Percentiles rank a stretch among this genome's conserved stretches.
These are phyloP conservation scores for Cadophora gregata DNA, from an alignment of 2,329 filamentous ascomycete genomes.

Conservation along the genomic window DNA sequence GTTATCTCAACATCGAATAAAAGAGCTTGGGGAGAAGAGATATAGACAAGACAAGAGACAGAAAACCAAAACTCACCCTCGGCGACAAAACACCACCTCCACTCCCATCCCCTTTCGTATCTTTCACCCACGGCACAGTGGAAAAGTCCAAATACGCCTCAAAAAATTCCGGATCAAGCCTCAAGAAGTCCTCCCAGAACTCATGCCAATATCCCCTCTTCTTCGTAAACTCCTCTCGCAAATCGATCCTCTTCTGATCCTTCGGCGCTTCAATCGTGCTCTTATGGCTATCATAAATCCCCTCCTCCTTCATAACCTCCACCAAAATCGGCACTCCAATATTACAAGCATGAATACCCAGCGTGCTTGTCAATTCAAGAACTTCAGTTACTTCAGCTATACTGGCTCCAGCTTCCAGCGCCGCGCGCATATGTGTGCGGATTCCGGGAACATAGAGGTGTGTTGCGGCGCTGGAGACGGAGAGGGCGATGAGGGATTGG, in stretches of 20 bases:
- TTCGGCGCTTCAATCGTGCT: slow-evolving; percentile 43
- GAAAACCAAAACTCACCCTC: background rate
- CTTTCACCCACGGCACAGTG: slow-evolving; percentile 49
- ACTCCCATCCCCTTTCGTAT: slow-evolving; percentile 27
- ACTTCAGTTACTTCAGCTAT: slow-evolving; percentile 52
- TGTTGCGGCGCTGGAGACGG: slow-evolving; percentile 51
- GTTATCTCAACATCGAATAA: no score
- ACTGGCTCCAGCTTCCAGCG: slow-evolving; percentile 49
- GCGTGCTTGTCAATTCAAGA: slow-evolving; percentile 50
- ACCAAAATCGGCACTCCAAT: slow-evolving; percentile 53
- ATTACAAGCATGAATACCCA: slow-evolving; percentile 55
- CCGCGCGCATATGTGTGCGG: slow-evolving; percentile 48
- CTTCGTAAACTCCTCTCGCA: slow-evolving; percentile 51
- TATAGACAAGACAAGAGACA: no score
- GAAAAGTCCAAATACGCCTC: slow-evolving; percentile 54
- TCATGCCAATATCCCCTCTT: slow-evolving; percentile 55
- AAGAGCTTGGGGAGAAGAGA: no score
- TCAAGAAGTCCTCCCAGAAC: slow-evolving; percentile 52
- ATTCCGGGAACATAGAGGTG: slow-evolving; percentile 53
- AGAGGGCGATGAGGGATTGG: slow-evolving; percentile 51
- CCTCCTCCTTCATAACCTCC: slow-evolving; percentile 53
- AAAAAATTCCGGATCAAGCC: slow-evolving; percentile 54
- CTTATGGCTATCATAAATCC: slow-evolving; percentile 40
- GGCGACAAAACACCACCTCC: slow-evolving; percentile 16
- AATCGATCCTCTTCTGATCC: slow-evolving; percentile 33